Evolutionary conservation across 352 stramenopile genomes (phyloP), one percentile per base, ranked within the genome.

Genomic region (Globisporangium lucens): DNA sequence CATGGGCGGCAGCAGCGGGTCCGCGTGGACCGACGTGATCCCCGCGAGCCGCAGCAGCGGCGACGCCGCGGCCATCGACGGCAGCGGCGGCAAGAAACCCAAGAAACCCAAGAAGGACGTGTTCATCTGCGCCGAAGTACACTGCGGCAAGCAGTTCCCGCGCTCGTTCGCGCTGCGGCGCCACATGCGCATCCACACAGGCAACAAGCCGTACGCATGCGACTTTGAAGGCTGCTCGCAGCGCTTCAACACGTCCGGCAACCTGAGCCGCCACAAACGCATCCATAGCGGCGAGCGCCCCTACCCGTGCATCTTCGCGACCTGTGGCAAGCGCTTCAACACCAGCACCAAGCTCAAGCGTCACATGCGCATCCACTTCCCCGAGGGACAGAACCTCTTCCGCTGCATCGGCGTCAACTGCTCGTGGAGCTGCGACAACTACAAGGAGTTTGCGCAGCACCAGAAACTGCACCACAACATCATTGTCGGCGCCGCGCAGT

Each of bases 261-360:
- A 96, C 69, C 63, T 96, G 10, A 94, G 85, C 63, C 85, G 88
- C 59, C 88, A 96, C 75, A 94, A 94, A 67, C 86, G 87, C 70
- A 96, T 94, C 69, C 88, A 96, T 73, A 92, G 79, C 52, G 88
- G 88, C 56, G 88, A 93, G 65, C 77, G 87, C 4, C 88, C 88
- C 27, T 96, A 94, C 70, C 82, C 83, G 41, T 96, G 88, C 55
- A 82, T 87, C 56, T 91, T 91, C 46, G 69, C 82, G 8, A 89
- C 68, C 8, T 96, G 88, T 72, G 83, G 79, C 69, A 96, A 96
- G 71, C 78, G 82, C 46, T 96, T 96, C 67, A 94, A 93, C 72
- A 96, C 87, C 29, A 94, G 85, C 73, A 94, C 87, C n/a, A 96
- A 96, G 73, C 78, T 96, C 56, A 93, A 94, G 75, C 78, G 88